Conservation (phyloP, 495 filamentous ascomycete genomes). For the Hypoxylon fuscum region DNA sequence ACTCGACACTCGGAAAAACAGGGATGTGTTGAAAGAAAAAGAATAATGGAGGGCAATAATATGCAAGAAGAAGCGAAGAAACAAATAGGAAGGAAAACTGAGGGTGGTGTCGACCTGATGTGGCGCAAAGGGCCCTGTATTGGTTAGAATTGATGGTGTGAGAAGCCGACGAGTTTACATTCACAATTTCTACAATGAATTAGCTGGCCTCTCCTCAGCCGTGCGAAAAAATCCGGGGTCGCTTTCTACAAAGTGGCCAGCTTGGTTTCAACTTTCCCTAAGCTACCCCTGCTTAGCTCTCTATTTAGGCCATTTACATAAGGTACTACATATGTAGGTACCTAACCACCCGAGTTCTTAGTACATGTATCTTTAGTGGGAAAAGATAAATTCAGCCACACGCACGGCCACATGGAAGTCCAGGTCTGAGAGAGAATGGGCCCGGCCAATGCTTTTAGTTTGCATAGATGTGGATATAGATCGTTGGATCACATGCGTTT, state of each 20-base stretch:
- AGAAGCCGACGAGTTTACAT: slow-evolving; percentile 15
- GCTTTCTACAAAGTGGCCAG: slow-evolving; percentile 37
- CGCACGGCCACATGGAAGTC: slow-evolving; percentile 5
- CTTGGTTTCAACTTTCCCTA: slow-evolving; percentile 24
- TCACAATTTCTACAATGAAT: slow-evolving; percentile 23
- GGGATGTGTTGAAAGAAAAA: slow-evolving; percentile 5
- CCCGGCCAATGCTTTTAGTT: no score
- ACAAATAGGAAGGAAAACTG: slow-evolving; percentile 29
- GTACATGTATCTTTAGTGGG: no score
- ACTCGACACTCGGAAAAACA: slow-evolving; percentile 14
- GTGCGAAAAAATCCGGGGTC: slow-evolving; percentile 41
- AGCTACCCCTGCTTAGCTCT: slow-evolving; percentile 43
- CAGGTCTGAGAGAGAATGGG: no score
- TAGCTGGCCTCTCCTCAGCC: slow-evolving; percentile 49
- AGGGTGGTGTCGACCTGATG: slow-evolving; percentile 20
- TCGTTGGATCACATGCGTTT: no score
- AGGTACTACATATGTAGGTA: slow-evolving; percentile 2
- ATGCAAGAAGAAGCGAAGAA: slow-evolving; percentile 26
- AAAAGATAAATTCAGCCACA: neutral
- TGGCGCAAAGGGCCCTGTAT: slow-evolving; percentile 24
- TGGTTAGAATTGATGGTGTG: slow-evolving; percentile 31
- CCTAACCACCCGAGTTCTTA: neutral
- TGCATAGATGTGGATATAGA: no score
- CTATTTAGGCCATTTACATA: neutral
- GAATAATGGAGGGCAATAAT: slow-evolving; percentile 17